Evolutionary conservation across 805 yeast species (phyloP), one percentile per base, ranked within the genome.

Genomic region (Blastobotrys americana): DNA sequence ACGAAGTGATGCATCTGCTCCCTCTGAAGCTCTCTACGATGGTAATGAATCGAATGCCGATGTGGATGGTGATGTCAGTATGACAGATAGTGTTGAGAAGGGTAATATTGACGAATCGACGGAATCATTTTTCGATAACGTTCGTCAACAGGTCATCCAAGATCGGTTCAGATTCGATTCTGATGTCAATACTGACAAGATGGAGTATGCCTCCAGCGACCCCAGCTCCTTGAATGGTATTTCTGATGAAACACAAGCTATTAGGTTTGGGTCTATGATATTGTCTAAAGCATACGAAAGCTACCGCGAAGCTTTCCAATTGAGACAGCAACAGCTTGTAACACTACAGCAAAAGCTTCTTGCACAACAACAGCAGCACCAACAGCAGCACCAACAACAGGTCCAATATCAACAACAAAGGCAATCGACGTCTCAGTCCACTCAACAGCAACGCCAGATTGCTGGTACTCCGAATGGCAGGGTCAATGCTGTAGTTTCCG

Each of bases 261-360:
- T 90, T 23, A 71, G 97, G 48, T 89, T 89, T 65, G 96, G 96
- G 5, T 78, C 95, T 4, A 88, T 88, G 96, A 65, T 90, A 25
- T 70, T 88, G 35, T 78, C 93, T 3, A 90, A 89, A 62, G 81
- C 96, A 0, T 84, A 84, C 58, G 96, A 88, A 43, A 74, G 80
- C 41, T 67, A 81, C 51, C 70, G 86, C 55, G 87, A 88, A 58
- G 82, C 89, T 17, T 78, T 84, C 44, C 73, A 78, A 56, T 79
- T 80, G 64, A 73, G 93, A 53, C 79, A 81, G 64, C 88, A 77
- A 63, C 80, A 64, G 42, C 44, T 49, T 47, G 45, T 39, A 39
- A 68, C 59, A 45, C 59, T 65, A 17, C 66, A 64, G 46, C 69
- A 66, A 43, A 61, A 63, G 52, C 49, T 56, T 22, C 65, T 61